Evolutionary conservation across 306 rosid species (phyloP), one percentile per base, ranked within the genome.

Genomic region (Pyrus bretschneideri): DNA sequence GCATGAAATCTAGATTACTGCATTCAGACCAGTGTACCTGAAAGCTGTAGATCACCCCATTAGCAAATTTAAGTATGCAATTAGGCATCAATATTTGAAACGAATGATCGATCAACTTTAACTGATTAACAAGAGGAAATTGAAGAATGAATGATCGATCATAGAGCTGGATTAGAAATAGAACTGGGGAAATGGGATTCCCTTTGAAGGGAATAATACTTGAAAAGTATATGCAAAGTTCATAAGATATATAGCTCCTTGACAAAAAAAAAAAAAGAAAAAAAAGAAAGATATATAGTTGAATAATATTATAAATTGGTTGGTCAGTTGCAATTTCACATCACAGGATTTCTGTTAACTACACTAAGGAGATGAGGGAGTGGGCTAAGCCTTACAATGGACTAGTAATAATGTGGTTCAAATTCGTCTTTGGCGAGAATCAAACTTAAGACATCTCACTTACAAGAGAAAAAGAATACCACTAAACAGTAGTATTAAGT

Each of bases 271-370:
- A 33, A 0, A 35, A 35, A 35, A 6, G 1, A 0, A 33, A 33
- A 5, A 5, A 35, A 6, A 35, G 9, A 35, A 35, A 1, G 9
- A 35, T 6, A 35, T 35, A 6, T 35, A 35, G 40, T 8, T 35
- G 40, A 35, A 35, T 35, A 35, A 35, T 35, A 35, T 35, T 35
- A 35, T 35, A 35, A 35, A 35, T 35, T 35, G 65, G 60, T 60
- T 60, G 35, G 85, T 89, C 86, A 61, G 93, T 78, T 89, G 91
- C 35, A 77, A 83, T 75, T 70, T 89, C 87, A 71, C 80, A 58
- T 88, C 89, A 82, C 35, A 76, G 73, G 71, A 81, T 45, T 79
- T 79, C 77, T 81, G 7, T 35, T 35, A 35, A 35, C 9, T 35
- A 35, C 40, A 35, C 9, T 6, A 35, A 35, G 9, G 1, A 0